Conservation (phyloP, 2,329 filamentous ascomycete genomes). For the Aspergillus transmontanensis region DNA sequence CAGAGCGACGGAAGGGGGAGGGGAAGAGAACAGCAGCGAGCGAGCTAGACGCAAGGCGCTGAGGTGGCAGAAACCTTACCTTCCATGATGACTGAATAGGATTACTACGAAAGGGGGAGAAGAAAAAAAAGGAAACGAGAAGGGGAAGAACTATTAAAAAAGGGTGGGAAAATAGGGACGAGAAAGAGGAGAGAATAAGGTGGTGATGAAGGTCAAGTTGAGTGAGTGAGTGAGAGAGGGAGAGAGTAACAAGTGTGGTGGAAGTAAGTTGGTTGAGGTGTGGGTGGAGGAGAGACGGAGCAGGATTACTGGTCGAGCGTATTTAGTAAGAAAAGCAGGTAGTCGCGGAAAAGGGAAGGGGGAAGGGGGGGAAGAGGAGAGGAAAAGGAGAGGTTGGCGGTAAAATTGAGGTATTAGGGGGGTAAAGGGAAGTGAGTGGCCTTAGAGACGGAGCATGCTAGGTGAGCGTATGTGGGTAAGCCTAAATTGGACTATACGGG, state of each 20-base stretch:
- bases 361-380: slow-evolving; percentile 20
- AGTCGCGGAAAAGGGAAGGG: slow-evolving; percentile 9
- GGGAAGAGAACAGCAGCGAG: slow-evolving; percentile 22
- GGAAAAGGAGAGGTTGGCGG: slow-evolving; percentile 25
- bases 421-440: slow-evolving; percentile 23
- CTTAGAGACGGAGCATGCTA: not conserved
- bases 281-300: slow-evolving; percentile 5
- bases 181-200: slow-evolving; percentile 27
- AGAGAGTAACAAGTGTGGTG: slow-evolving; percentile 21
- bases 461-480: slow-evolving; percentile 3
- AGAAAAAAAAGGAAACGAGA: slow-evolving; percentile 28
- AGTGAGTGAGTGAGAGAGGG: slow-evolving; percentile 15
- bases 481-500: slow-evolving; percentile 16
- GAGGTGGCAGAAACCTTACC: slow-evolving; percentile 57
- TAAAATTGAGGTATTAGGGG: not conserved
- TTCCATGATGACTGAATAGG: slow-evolving; percentile 59
- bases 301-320: slow-evolving; percentile 4
- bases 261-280: slow-evolving; percentile 11
- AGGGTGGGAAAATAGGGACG: slow-evolving; percentile 39
- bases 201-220: slow-evolving; percentile 8
- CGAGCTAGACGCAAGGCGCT: slow-evolving; percentile 26
- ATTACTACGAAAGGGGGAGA: slow-evolving; percentile 33
- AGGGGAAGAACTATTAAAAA: slow-evolving; percentile 34
- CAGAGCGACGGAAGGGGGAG: slow-evolving; percentile 15
- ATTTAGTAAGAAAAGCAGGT: slow-evolving; percentile 21